Conservation (phyloP, 2,329 filamentous ascomycete genomes). For the Penicillium freii region DNA sequence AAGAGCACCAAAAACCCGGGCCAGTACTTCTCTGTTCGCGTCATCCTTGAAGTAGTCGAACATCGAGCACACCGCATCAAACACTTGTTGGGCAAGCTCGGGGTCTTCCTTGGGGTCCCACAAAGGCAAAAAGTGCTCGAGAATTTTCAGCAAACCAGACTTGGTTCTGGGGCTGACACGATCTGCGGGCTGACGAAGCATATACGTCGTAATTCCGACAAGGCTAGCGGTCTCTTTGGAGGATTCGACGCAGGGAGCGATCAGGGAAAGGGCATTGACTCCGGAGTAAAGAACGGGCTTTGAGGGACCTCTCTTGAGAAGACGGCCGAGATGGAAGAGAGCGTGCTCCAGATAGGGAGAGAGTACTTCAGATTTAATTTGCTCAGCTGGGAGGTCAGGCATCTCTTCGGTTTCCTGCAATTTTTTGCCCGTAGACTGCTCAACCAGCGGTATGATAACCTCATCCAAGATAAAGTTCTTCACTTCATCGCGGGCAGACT, state of each 20-base stretch:
- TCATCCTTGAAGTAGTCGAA: conserved; percentile 90
- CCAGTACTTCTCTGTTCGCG: conserved; percentile 70
- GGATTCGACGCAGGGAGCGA: conserved; percentile 67
- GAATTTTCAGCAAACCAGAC: conserved; percentile 71
- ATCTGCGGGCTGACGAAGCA: conserved; percentile 80
- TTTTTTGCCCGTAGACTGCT: conserved; percentile 55
- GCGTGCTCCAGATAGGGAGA: conserved; percentile 64
- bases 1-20: conserved; percentile 69
- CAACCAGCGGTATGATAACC: conserved; percentile 69
- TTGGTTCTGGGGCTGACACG: conserved; percentile 82
- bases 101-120: conserved; percentile 57
- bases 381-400: conserved; percentile 40
- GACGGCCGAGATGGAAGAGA: conserved; percentile 52
- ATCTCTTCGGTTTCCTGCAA: conserved; percentile 51
- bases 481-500: conserved; percentile 80
- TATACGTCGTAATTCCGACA: conserved; percentile 73
- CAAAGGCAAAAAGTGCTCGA: conserved; percentile 75
- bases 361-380: conserved; percentile 39
- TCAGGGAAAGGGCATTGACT: conserved; percentile 73
- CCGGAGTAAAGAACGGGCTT: conserved; percentile 76
- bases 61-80: conserved; percentile 71
- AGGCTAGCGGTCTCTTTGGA: conserved; percentile 67
- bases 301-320: conserved; percentile 60
- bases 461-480: conserved; percentile 74
- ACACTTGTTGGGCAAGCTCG: conserved; percentile 64